Evolutionary conservation across 2,329 filamentous ascomycete genomes (phyloP).

Genomic region (Ceratocystis alfenasii): DNA sequence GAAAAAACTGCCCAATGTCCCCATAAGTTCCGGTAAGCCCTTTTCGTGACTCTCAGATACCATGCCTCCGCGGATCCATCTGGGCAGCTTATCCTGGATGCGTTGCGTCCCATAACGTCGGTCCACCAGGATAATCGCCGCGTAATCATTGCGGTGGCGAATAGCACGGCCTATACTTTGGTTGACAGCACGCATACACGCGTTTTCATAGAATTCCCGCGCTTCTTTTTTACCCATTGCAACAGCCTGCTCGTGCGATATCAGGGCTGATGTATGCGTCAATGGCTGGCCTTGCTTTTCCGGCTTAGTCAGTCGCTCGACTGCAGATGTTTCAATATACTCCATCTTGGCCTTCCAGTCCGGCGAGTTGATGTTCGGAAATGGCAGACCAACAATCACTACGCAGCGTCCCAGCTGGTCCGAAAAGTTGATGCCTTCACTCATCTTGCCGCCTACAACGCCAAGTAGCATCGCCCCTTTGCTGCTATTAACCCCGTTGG

Average conservation of each 20-base stretch:
- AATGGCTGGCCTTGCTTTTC: not conserved
- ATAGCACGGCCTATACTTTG: constrained; percentile 92
- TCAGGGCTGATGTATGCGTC: not conserved
- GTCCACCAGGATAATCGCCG: constrained; percentile 77
- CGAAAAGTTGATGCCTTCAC: constrained; percentile 96
- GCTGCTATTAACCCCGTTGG: constrained; percentile 30
- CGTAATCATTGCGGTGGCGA: constrained; percentile 77
- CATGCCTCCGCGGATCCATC: constrained; percentile 73
- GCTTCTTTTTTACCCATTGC: constrained; percentile 43
- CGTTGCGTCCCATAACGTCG: constrained; percentile 60
- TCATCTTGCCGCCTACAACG: constrained; percentile 88
- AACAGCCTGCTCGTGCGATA: constrained; percentile 25
- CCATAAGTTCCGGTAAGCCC: constrained; percentile 48
- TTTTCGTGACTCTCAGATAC: constrained; percentile 37
- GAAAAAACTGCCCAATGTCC: constrained; percentile 46
- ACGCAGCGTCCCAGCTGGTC: constrained; percentile 82
- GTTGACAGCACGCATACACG: constrained; percentile 93
- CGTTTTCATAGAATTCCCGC: constrained; percentile 80
- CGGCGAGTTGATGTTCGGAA: constrained; percentile 76
- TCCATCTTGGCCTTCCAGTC: constrained; percentile 90
- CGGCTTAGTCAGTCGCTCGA: constrained; percentile 20
- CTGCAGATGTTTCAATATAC: constrained; percentile 54
- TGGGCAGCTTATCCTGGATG: constrained; percentile 69
- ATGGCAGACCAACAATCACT: constrained; percentile 82
- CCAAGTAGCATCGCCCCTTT: constrained; percentile 69